phyloP scores from a whole-genome alignment of 2,329 filamentous ascomycete genomes.

The Cladosporium sp. region DNA sequence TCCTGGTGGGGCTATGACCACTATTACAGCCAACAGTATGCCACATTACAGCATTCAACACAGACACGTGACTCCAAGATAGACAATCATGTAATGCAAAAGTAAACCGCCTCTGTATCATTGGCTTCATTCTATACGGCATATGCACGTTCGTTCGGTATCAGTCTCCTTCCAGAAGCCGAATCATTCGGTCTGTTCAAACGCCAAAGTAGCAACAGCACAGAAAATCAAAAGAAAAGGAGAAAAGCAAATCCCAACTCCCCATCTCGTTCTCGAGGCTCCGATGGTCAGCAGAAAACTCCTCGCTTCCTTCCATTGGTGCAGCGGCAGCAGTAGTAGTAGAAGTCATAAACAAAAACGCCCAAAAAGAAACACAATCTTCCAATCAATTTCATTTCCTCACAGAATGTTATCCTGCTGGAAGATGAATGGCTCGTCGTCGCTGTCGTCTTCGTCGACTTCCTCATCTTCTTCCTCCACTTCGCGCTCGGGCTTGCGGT shows the following conservation, averaged over 20 bases:
- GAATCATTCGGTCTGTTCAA: background rate
- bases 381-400: background rate
- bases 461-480: slow-evolving; percentile 26
- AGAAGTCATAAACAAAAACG: background rate
- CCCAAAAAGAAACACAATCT: background rate
- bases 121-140: slow-evolving; percentile 19
- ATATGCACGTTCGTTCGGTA: slow-evolving; percentile 10
- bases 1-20: no score
- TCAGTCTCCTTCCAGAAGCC: background rate
- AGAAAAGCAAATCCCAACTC: background rate
- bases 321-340: background rate
- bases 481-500: slow-evolving; percentile 27
- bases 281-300: background rate
- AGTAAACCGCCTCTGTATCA: background rate
- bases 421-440: slow-evolving; percentile 37
- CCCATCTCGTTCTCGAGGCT: background rate
- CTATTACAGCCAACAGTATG: no score
- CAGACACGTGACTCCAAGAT: no score
- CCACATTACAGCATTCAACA: no score
- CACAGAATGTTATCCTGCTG: slow-evolving; percentile 22
- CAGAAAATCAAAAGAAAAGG: background rate
- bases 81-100: background rate
- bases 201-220: background rate
- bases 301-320: slow-evolving; percentile 5
- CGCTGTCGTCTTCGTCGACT: slow-evolving; percentile 24